phyloP scores from a whole-genome alignment of 331 rosid species.

The Malus hybrid region DNA sequence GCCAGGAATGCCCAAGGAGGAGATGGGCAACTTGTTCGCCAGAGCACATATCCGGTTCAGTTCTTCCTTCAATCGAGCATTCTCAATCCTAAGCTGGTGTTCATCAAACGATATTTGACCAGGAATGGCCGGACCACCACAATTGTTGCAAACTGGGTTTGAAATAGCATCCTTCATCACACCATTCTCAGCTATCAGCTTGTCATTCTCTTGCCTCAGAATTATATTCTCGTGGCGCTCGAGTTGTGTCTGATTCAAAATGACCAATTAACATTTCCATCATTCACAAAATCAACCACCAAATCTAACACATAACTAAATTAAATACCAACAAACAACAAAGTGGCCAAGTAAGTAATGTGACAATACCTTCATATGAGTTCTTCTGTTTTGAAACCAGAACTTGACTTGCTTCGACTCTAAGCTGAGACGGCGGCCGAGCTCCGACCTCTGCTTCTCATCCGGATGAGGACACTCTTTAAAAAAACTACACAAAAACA shows the following conservation, averaged over 20 bases:
- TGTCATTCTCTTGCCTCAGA: conserved; percentile 76
- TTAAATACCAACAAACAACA: neutral
- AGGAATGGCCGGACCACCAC: conserved; percentile 82
- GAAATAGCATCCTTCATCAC: conserved; percentile 64
- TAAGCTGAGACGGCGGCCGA: conserved; percentile 58
- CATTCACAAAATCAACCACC: neutral
- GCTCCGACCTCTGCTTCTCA: conserved; percentile 83
- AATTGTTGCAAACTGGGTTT: conserved; percentile 54
- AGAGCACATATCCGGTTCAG: conserved; percentile 44
- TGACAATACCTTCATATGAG: conserved; percentile 80
- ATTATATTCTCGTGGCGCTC: conserved; percentile 84
- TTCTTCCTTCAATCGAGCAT: conserved; percentile 75
- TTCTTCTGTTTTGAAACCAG: conserved; percentile 93
- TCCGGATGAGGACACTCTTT: conserved; percentile 92
- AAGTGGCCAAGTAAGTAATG: neutral
- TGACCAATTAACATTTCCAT: neutral
- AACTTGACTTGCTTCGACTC: conserved; percentile 85
- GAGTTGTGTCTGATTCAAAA: conserved; percentile 57
- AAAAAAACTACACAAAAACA: conserved; percentile 50
- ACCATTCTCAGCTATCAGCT: conserved; percentile 69
- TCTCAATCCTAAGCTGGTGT: conserved; percentile 66
- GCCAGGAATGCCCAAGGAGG: conserved; percentile 23
- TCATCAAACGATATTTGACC: conserved; percentile 70
- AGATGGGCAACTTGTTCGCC: conserved; percentile 50
- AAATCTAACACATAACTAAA: neutral